These are phyloP conservation scores for Aspergillus quadrilineatus DNA, from an alignment of 2,329 filamentous ascomycete genomes.

Conservation along the genomic window DNA sequence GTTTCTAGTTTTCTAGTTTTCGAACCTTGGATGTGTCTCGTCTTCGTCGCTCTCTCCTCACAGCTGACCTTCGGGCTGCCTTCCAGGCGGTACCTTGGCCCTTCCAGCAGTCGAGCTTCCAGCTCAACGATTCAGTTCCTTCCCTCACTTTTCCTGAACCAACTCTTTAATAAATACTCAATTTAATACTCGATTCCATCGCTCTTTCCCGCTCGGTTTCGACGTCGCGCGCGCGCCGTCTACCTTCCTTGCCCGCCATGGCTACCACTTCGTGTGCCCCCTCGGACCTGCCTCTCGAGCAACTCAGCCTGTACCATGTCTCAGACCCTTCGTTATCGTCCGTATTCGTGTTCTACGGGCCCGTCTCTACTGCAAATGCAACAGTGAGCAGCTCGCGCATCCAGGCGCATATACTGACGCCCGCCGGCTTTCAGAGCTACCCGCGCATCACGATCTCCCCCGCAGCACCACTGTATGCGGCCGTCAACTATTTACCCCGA, in stretches of 20 bases:
- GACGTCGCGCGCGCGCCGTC: conserved; percentile 12
- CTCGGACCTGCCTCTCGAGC: conserved; percentile 71
- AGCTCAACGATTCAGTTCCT: not conserved
- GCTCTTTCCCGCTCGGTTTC: conserved; percentile 8
- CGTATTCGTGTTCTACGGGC: conserved; percentile 86
- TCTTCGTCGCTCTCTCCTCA: conserved; percentile 11
- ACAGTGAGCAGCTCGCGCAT: conserved; percentile 88
- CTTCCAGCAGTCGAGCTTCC: not conserved
- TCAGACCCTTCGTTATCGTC: conserved; percentile 78
- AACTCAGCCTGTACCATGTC: conserved; percentile 84
- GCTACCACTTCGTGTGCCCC: conserved; percentile 77
- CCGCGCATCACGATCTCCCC: conserved; percentile 90
- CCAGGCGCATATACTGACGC: conserved; percentile 87
- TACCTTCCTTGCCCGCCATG: conserved; percentile 56
- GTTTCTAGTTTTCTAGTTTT: conserved; percentile 10
- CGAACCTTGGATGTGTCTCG: conserved; percentile 12
- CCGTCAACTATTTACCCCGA: conserved; percentile 83
- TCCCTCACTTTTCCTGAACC: conserved; percentile 7
- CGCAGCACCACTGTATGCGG: conserved; percentile 84
- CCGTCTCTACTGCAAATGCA: conserved; percentile 84
- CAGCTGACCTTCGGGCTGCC: conserved; percentile 4
- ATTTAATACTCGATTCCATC: conserved; percentile 10
- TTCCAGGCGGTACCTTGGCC: not conserved
- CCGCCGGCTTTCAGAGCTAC: conserved; percentile 85
- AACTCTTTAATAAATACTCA: conserved; percentile 9